Base-by-base conservation (phyloP, 805 yeast genomes). In the Spathaspora passalidarum region DNA sequence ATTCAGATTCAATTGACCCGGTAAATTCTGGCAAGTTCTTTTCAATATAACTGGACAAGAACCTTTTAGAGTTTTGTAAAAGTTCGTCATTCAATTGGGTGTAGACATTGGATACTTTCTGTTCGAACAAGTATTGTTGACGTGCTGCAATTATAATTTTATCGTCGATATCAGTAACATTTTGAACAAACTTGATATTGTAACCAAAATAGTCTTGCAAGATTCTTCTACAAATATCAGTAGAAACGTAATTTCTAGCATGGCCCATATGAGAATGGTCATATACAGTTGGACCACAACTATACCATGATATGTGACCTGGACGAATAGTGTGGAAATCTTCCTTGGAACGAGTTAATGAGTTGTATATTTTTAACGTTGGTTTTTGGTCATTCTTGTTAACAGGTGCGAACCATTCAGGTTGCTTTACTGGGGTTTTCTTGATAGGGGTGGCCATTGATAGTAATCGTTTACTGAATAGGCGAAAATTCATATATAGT, bases 161-260 rank as follows among this genome's bases (percentile, higher is more conserved):
- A 66, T 94, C 99, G 65, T 94, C 99, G 49, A 94, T 90, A 65
- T 94, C 99, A n/a, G 99, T 94, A 48, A 94, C 97, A 62, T 94
- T 94, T 70, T 94, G 99, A 38, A 94, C 90, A 67, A 91, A 94
- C 40, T 75, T 77, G 38, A 94, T 80, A 55, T 88, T 82, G 68
- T 88, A 94, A 17, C 96, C 96, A 66, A 94, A 94, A 66, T 89
- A 92, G 65, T 92, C 88, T 64, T 85, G 89, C 53, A 94, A 63
- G 42, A 94, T 79, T 55, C 99, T 79, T 63, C 99, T 82, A 62
- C 90, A 87, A 61, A 94, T 89, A 65, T 94, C 99, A 44, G 87
- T 88, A 8, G 96, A 81, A 42, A 94, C 98, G 60, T 94, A 94
- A 68, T 94, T 94, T 66, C 99, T 78, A 11, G 99, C 99, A 65